Evolutionary conservation across 345 rosid genomes (phyloP).

Genomic region (Ceriops zippeliana): DNA sequence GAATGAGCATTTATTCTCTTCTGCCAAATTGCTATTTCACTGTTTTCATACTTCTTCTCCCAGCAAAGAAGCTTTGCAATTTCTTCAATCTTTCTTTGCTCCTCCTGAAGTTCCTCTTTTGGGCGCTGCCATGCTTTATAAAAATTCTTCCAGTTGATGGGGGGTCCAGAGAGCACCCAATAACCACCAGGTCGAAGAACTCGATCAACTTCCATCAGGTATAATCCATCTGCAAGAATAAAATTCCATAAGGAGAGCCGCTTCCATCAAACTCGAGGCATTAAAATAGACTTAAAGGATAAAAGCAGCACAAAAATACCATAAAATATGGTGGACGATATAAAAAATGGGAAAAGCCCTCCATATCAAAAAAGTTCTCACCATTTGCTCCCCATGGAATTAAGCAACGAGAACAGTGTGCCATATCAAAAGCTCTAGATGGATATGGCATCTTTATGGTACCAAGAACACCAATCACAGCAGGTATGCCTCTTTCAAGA

Average conservation of each 20-base stretch:
- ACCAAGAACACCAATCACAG: slow-evolving; percentile 97
- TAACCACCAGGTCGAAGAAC: slow-evolving; percentile 98
- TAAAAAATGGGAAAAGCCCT: not conserved
- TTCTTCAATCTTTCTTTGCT: slow-evolving; percentile 85
- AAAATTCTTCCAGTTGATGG: slow-evolving; percentile 84
- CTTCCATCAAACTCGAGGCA: slow-evolving; percentile 6
- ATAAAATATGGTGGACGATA: not conserved
- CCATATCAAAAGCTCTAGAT: slow-evolving; percentile 91
- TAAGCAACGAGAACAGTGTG: slow-evolving; percentile 97
- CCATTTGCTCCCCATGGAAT: slow-evolving; percentile 98
- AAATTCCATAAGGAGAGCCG: slow-evolving; percentile 16
- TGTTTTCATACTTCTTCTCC: slow-evolving; percentile 87
- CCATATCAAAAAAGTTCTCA: slow-evolving; percentile 28
- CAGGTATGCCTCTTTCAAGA: slow-evolving; percentile 98
- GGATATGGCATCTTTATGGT: slow-evolving; percentile 90
- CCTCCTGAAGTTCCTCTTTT: slow-evolving; percentile 83
- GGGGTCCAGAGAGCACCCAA: slow-evolving; percentile 98
- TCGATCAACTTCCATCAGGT: slow-evolving; percentile 93
- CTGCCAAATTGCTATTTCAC: slow-evolving; percentile 94
- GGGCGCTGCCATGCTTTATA: slow-evolving; percentile 97
- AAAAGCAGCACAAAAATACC: not conserved
- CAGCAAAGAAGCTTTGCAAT: slow-evolving; percentile 87
- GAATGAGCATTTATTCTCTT: slow-evolving; percentile 63
- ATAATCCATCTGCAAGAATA: slow-evolving; percentile 67
- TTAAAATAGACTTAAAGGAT: not conserved